Percentiles rank a stretch among this genome's conserved stretches.
Evolutionary conservation across 345 rosid species (phyloP).

Genomic region (Noccaea bulbosa): DNA sequence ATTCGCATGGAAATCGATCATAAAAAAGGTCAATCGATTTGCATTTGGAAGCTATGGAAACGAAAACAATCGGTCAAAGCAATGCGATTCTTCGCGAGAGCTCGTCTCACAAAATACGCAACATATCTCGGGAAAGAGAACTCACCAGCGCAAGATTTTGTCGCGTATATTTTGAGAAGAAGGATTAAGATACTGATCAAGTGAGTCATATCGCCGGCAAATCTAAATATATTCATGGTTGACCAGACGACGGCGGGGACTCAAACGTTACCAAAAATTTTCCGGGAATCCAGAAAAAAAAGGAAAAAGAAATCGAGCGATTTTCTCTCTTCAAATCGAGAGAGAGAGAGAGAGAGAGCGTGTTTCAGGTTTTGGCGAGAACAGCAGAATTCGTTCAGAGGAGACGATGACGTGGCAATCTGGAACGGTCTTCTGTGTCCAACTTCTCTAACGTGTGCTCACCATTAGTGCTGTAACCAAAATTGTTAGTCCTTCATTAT

Average conservation of each 20-base stretch:
- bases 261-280: slow-evolving; percentile 17
- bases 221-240: slow-evolving; percentile 91
- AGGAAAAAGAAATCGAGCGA: not conserved
- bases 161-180: slow-evolving; percentile 97
- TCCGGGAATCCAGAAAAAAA: slow-evolving; percentile 9
- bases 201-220: slow-evolving; percentile 96
- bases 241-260: slow-evolving; percentile 26
- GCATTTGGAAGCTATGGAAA: slow-evolving; percentile 25
- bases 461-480: not conserved
- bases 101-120: slow-evolving; percentile 13
- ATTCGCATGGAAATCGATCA: slow-evolving; percentile 15
- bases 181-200: slow-evolving; percentile 82
- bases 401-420: slow-evolving; percentile 46
- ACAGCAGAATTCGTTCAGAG: slow-evolving; percentile 24
- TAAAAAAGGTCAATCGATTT: not conserved
- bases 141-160: slow-evolving; percentile 88
- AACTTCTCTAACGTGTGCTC: slow-evolving; percentile 15
- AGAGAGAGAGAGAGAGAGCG: slow-evolving; percentile 21
- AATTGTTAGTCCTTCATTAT: slow-evolving; percentile 21
- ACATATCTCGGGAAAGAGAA: slow-evolving; percentile 17
- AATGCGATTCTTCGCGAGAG: slow-evolving; percentile 39
- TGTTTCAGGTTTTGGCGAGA: slow-evolving; percentile 34
- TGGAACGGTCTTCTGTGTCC: slow-evolving; percentile 34
- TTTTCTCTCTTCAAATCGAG: slow-evolving; percentile 35
- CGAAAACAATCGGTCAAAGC: slow-evolving; percentile 16